These are phyloP conservation scores for Naganishia sp. DNA, from an alignment of 1,284 basidiomycete species.

Conservation along the genomic window DNA sequence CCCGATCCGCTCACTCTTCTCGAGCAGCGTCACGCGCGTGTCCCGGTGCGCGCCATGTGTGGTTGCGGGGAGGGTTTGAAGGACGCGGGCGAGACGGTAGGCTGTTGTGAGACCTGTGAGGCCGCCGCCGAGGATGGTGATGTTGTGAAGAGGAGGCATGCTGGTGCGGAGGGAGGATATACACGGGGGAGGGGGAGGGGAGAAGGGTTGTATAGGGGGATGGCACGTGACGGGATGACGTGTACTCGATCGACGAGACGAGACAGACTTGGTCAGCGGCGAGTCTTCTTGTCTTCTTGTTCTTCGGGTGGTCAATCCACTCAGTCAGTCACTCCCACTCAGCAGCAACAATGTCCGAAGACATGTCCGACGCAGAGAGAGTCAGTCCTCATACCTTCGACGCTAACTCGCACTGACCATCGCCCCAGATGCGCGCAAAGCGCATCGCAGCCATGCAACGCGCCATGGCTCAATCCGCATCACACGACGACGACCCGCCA, in stretches of 20 bases:
- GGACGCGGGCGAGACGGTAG: constrained; percentile 40
- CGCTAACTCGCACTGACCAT: background rate
- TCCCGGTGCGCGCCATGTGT: constrained; percentile 13
- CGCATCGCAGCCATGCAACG: constrained; percentile 75
- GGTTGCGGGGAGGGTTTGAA: constrained; percentile 1
- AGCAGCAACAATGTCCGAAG: constrained; percentile 1
- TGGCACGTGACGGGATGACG: constrained; percentile 25
- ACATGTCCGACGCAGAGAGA: constrained; percentile 48
- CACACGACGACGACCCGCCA: too few species aligned
- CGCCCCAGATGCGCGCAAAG: constrained; percentile 76
- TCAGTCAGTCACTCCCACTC: too few species aligned
- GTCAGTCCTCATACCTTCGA: constrained; percentile 31
- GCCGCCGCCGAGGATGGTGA: constrained; percentile 51
- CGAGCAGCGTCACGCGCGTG: constrained; percentile 66
- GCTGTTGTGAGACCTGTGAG: constrained; percentile 51
- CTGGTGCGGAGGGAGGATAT: background rate
- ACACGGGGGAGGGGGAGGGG: background rate
- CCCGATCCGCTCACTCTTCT: constrained; percentile 66
- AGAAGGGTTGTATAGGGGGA: background rate
- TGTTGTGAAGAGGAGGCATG: constrained; percentile 37
- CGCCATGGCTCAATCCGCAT: constrained; percentile 32
- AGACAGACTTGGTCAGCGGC: background rate
- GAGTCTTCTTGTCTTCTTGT: background rate
- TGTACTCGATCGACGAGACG: constrained; percentile 13
- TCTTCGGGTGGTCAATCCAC: background rate